Evolutionary conservation across 73 alveolate genomes (phyloP).

Genomic region (Tetrahymena thermophila): DNA sequence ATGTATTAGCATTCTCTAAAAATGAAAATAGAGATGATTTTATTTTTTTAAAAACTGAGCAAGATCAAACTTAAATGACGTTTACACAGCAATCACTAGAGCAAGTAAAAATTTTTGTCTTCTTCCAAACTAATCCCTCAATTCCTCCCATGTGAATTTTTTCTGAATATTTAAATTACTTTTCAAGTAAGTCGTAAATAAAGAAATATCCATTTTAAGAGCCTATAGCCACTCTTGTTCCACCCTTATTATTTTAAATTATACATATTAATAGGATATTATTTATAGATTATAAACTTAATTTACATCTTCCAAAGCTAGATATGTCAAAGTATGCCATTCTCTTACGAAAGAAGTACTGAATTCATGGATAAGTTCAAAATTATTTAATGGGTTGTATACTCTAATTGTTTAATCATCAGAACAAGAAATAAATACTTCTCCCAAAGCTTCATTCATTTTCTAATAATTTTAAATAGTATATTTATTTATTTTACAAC

Average conservation of each 20-base stretch:
- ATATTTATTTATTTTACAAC: neutral
- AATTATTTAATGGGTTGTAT: slow-evolving; percentile 24
- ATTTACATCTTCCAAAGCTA: slow-evolving; percentile 36
- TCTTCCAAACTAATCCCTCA: slow-evolving; percentile 60
- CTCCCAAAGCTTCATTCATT: neutral
- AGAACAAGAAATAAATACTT: slow-evolving; percentile 57
- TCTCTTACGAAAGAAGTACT: slow-evolving; percentile 51
- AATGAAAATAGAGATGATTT: neutral
- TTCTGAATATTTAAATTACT: slow-evolving; percentile 30
- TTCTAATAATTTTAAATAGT: neutral
- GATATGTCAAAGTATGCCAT: slow-evolving; percentile 74
- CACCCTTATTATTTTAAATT: neutral
- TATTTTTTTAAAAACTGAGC: neutral
- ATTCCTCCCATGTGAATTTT: slow-evolving; percentile 66
- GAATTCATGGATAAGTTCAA: slow-evolving; percentile 13
- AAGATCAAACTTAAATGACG: neutral
- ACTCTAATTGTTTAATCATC: slow-evolving; percentile 62
- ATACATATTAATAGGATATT: neutral
- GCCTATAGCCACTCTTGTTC: slow-evolving; percentile 45
- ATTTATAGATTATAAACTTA: neutral
- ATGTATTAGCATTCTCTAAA: too few species aligned
- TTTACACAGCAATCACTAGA: slow-evolving; percentile 54
- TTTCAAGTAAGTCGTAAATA: slow-evolving; percentile 34
- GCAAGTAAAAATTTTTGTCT: slow-evolving; percentile 42
- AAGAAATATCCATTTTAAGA: slow-evolving; percentile 66